Evolutionary conservation across 768 basidiomycete species (phyloP), one percentile per base, ranked within the genome.

Genomic region (Serendipita indica): DNA sequence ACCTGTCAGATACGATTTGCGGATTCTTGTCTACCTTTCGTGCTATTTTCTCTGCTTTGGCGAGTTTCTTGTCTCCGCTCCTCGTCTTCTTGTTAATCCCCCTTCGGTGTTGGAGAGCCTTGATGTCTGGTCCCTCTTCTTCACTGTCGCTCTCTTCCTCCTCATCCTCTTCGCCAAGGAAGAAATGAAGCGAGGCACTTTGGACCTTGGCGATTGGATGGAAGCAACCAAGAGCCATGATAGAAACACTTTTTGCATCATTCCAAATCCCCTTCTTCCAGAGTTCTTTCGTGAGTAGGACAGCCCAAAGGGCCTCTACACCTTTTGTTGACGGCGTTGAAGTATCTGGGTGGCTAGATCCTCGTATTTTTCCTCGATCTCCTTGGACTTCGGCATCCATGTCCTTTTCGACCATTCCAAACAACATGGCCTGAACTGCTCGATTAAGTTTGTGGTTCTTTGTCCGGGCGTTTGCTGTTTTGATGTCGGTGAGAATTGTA

Each of bases 281-380:
- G 13, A 98, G 74, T 65, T 98, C 92, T 69, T 88, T 87, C 16
- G 90, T 88, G 58, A 98, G 71, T 39, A 93, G 84, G 54, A 99
- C 83, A 3, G 96, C 94, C 93, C 94, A 98, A 83, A 96, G 87
- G 2, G 93, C 92, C 64, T 97, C 96, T 32, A 90, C 87, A 1
- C 82, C 81, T 34, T 67, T 70, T 52, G 67, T 66, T 56, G 70
- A 69, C 16, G 58, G 59, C 18, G 63, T 64, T 5, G 65, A 64
- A 10, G 62, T 62, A 52, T 73, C 75, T 58, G 72, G 69, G 3
- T 71, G 69, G 54, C 69, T 64, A n/a, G 66, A 65, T 28, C 72
- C 73, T 62, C 78, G 72, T n/a, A 78, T 66, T 65, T 83, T 90
- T 3, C 84, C 91, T 69, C 90, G 92, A 73, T 92, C 83, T 10